Base-by-base conservation (phyloP, 768 basidiomycete genomes). In the Punctularia strigosozonata region DNA sequence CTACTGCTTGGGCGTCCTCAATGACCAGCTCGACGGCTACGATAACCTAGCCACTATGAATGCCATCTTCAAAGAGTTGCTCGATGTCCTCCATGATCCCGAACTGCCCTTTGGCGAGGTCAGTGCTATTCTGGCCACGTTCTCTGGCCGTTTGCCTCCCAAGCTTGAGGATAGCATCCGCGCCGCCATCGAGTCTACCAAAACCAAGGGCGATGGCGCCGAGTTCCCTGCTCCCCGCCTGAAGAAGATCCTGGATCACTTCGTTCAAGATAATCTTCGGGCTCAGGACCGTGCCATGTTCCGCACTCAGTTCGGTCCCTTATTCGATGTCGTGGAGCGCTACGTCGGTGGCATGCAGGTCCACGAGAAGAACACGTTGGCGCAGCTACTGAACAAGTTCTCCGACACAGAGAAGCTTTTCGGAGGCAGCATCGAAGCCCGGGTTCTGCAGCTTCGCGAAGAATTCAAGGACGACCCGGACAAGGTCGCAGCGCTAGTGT, bases 21-120 rank as follows among this genome's bases (percentile, higher is more conserved):
- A 80, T 57, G 90, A 97, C 61, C 92, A 95, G 49, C 71, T 99
- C 43, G 86, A 90, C 41, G 95, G 95, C 25, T 99, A 83, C 60
- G 95, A 99, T 62, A 97, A 97, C 63, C 87, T 90, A 53, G 81
- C 89, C 4, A 69, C 86, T 47, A 90, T 98, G 84, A 69, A 71
- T 15, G 61, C 79, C 4, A 87, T 88, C 8, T 67, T 97, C 53
- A 92, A 89, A 58, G 83, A 90, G 32, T 78, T 99, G 42, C 67
- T 88, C 49, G 65, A 76, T 25, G 77, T 88, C 28, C 71, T 99
- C 24, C 79, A 81, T 43, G 72, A 91, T 50, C 73, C 82, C 5
- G 85, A 87, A 45, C 77, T 98, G 20, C 91, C 95, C 0, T 97
- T 82, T 61, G 75, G 86, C 18, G 84, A 97, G 58, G 71, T 81